Evolutionary conservation across 768 basidiomycete genomes (phyloP).

Genomic region (Boletus rex-veris): DNA sequence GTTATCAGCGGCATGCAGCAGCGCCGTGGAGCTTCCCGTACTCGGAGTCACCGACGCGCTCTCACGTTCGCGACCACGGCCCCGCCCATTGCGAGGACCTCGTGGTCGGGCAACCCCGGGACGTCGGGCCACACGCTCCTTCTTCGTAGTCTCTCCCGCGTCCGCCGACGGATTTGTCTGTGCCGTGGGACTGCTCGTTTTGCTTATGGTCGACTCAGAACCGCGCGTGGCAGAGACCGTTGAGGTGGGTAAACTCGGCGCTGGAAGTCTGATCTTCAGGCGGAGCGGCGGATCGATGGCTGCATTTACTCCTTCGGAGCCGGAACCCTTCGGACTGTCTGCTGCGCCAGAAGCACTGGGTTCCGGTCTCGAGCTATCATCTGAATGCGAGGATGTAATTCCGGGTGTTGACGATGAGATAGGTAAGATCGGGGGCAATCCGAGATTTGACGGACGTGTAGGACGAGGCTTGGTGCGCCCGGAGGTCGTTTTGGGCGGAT

Average conservation of each 20-base stretch:
- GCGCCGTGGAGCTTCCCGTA: not conserved
- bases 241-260: not conserved
- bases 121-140: not conserved
- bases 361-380: not conserved
- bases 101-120: not conserved
- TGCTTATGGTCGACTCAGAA: not conserved
- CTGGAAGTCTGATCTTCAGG: constrained; percentile 5
- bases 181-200: not conserved
- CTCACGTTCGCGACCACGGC: not conserved
- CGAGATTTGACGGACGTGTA: constrained; percentile 13
- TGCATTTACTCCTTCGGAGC: not conserved
- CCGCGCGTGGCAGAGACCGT: not conserved
- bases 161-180: not conserved
- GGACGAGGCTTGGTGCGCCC: constrained; percentile 1
- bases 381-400: not conserved
- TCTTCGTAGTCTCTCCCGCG: not conserved
- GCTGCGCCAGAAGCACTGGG: not conserved
- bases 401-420: not conserved
- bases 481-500: not conserved
- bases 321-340: not conserved
- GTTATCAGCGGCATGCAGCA: not conserved
- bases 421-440: constrained; percentile 1
- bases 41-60: not conserved
- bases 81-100: not conserved
- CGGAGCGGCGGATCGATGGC: not conserved